Evolutionary conservation across 2,329 filamentous ascomycete genomes (phyloP).

Genomic region (Graphiopsis chlorocephala): DNA sequence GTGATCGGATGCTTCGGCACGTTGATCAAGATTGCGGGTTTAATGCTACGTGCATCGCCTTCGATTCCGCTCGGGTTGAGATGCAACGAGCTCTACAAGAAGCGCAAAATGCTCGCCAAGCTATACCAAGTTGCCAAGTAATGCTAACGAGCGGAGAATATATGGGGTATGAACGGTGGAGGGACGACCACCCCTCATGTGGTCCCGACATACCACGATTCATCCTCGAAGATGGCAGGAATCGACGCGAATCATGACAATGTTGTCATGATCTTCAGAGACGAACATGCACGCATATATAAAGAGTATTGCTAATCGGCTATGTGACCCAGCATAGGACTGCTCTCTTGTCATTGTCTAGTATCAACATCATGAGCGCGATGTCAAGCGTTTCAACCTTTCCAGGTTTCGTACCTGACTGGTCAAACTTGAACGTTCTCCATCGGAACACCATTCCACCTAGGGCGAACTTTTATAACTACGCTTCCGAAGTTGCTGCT

Average conservation of each 20-base stretch:
- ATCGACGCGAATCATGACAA: background rate
- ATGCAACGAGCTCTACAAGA: slow-evolving; percentile 5
- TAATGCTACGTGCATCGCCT: background rate
- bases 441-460: slow-evolving; percentile 11
- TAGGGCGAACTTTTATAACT: slow-evolving; percentile 15
- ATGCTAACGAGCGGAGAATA: slow-evolving; percentile 15
- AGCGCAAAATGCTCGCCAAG: slow-evolving; percentile 4
- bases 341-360: background rate
- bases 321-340: background rate
- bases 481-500: slow-evolving; percentile 11
- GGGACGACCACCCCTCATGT: slow-evolving; percentile 11
- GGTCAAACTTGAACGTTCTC: slow-evolving; percentile 16
- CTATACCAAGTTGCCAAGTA: slow-evolving; percentile 14
- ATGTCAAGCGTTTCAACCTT: slow-evolving; percentile 12
- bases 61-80: background rate
- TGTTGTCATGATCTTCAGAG: background rate
- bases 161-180: slow-evolving; percentile 13
- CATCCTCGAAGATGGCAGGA: slow-evolving; percentile 10
- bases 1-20: slow-evolving; percentile 4
- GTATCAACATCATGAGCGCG: slow-evolving; percentile 6
- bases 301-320: background rate
- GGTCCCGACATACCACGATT: slow-evolving; percentile 13
- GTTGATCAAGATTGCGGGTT: background rate
- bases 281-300: background rate
- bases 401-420: slow-evolving; percentile 14